Evolutionary conservation across 352 stramenopile genomes (phyloP), one percentile per base, ranked within the genome.

Genomic region (Pythium brassicae): DNA sequence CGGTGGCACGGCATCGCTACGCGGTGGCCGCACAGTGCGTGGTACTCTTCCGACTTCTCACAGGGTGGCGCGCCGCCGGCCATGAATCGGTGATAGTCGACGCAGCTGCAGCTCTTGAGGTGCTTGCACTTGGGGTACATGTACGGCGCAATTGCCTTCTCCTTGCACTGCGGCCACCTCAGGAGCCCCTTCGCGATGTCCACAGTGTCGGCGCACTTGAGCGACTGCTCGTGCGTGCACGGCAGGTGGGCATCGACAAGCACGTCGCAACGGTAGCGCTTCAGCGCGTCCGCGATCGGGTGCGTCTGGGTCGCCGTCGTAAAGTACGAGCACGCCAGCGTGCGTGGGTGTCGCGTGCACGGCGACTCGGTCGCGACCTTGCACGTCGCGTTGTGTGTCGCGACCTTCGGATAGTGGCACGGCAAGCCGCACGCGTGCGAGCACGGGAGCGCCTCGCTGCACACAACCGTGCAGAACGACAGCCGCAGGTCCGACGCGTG

Each of bases 51-150:
- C 19, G 67, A 65, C 20, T 87, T 65, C 15, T 48, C 57, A 54
- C 86, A 94, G 1, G 64, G 64, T 3, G 78, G 78, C n/a, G 74
- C 65, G 10, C 56, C 45, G 0, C 61, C 68, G 35, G 55, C 72
- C 12, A 70, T 74, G 26, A 68, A 87, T 5, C 71, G 67, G 52
- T 89, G 69, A 14, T 80, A 87, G 15, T 92, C 64, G n/a, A 63
- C 66, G 42, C 86, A 95, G 2, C 59, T 83, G 52, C 84, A 89
- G n/a, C 65, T 62, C 12, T 74, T 39, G 46, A 73, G 58, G 50
- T 94, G 86, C 50, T 87, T 87, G 57, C 86, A 95, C 19, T 75
- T 71, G 1, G 75, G 59, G 50, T 93, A 91, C 2, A 91, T 57
- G 50, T 71, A 93, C 10, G 86, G 86, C 3, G 64, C 59, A 32